Base-by-base conservation (phyloP, 2,329 filamentous ascomycete genomes). In the Blastomyces emzantsi region DNA sequence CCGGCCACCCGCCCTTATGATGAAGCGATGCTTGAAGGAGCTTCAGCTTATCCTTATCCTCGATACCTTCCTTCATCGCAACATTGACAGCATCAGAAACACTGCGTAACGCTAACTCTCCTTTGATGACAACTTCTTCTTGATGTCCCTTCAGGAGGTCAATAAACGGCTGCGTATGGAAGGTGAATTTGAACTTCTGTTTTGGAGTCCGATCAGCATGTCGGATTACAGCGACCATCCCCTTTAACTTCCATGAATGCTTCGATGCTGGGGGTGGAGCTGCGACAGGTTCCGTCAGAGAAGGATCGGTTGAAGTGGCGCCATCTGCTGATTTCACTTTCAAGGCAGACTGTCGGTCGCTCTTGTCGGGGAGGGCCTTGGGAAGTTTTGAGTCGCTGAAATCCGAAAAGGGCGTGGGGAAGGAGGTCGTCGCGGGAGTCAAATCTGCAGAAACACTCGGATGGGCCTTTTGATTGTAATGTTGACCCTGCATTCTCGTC, bases 181-280 rank as follows among this genome's bases (percentile, higher is more conserved):
- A 97, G 0, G 94, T 99, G 71, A 97, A 99, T 74, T 99, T 99
- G 82, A 97, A 97, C 74, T 99, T 99, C 72, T 99, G 94, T 78
- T 99, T 99, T 2, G 94, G 94, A 1, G 94, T 99, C 63, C 94
- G 88, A 77, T 99, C 94, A 2, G 95, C 95, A 76, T 99, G 94
- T 36, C 94, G 87, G 68, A 99, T 92, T 19, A 99, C 94, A 1
- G 92, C 93, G 0, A 99, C 93, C 78, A 99, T 92, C 15, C 94
- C 94, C 77, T 99, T 99, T 61, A 99, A 81, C 75, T 96, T 97
- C 94, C 94, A 99, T 13, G 94, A 91, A 72, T 96, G 92, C 71
- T 97, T 97, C 0, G 86, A 86, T 2, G 88, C 88, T 55, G 87
- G 86, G 11, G 85, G 82, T 2, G 85, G 80, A 28, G 80, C 77